Evolutionary conservation across 306 rosid species (phyloP).

Genomic region (Dicorynia guianensis): DNA sequence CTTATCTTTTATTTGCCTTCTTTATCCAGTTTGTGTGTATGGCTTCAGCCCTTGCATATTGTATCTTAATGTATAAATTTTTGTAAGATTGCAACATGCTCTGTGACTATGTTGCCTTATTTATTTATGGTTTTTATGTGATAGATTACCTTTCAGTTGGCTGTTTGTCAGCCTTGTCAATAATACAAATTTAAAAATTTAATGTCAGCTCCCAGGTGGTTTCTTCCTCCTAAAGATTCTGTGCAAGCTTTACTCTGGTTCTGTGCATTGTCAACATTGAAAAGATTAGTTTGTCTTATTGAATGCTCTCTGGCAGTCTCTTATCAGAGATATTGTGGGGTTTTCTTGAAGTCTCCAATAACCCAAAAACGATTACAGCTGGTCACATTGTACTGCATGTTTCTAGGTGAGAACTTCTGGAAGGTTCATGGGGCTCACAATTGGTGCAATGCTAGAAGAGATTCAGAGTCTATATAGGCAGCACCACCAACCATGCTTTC

Average conservation of each 20-base stretch:
- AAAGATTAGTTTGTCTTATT: conserved; percentile 48
- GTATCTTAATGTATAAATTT: conserved; percentile 18
- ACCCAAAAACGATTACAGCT: conserved; percentile 24
- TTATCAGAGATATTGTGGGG: conserved; percentile 34
- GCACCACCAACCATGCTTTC: conserved; percentile 98
- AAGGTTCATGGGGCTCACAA: conserved; percentile 93
- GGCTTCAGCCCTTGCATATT: conserved; percentile 33
- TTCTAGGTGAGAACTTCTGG: conserved; percentile 97
- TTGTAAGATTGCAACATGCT: conserved; percentile 2
- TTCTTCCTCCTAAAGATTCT: conserved; percentile 48
- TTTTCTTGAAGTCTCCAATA: conserved; percentile 32
- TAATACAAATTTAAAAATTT: conserved; percentile 46
- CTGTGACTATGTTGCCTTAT: conserved; percentile 24
- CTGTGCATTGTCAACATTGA: conserved; percentile 44
- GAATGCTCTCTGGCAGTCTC: conserved; percentile 51
- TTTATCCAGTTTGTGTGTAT: conserved; percentile 3
- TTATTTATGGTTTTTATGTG: not conserved
- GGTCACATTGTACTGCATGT: conserved; percentile 46
- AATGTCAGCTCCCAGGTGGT: conserved; percentile 49
- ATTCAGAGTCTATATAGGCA: conserved; percentile 89
- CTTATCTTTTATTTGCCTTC: conserved; percentile 6
- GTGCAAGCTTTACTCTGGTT: conserved; percentile 48
- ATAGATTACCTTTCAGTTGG: conserved; percentile 40
- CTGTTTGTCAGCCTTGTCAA: conserved; percentile 41
- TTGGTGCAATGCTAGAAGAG: conserved; percentile 98